A percentile compares a stretch with the other conserved stretches of the same genome.
These are phyloP conservation scores for Mycena sp. DNA, from an alignment of 1,284 basidiomycete genomes.

Conservation along the genomic window DNA sequence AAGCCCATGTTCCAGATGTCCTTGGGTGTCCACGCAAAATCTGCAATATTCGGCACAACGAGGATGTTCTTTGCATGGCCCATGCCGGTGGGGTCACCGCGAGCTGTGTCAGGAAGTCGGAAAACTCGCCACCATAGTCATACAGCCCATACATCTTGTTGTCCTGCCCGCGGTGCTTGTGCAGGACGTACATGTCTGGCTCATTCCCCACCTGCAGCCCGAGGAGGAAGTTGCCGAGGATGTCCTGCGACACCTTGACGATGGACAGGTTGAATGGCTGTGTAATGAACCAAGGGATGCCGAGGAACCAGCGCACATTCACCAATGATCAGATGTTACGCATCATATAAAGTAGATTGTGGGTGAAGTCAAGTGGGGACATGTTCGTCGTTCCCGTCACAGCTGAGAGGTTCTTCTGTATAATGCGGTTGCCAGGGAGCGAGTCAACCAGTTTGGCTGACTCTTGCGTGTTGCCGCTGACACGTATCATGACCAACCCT, in stretches of 20 bases:
- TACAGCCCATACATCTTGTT: slow-evolving; percentile 46
- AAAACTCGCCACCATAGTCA: no score
- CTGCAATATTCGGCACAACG: slow-evolving; percentile 58
- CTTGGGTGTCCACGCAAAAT: slow-evolving; percentile 49
- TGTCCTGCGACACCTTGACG: slow-evolving; percentile 51
- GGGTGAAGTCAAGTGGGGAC: slow-evolving; percentile 65
- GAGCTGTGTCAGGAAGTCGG: slow-evolving; percentile 53
- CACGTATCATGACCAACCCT: slow-evolving; percentile 66
- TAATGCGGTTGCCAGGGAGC: slow-evolving; percentile 53
- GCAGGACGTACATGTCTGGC: slow-evolving; percentile 65
- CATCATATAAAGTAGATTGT: slow-evolving; percentile 66
- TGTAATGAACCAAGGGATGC: slow-evolving; percentile 63
- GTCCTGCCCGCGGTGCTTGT: slow-evolving; percentile 21
- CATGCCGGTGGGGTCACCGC: slow-evolving; percentile 24
- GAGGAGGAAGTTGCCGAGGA: no score
- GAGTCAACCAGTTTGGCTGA: slow-evolving; percentile 57
- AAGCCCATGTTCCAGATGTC: no score
- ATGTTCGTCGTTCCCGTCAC: slow-evolving; percentile 54
- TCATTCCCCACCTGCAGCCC: no score
- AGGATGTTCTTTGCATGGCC: slow-evolving; percentile 41
- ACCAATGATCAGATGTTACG: slow-evolving; percentile 63
- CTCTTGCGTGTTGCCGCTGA: no score
- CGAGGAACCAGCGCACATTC: slow-evolving; percentile 69
- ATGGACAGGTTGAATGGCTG: slow-evolving; percentile 62
- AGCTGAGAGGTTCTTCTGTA: slow-evolving; percentile 57